Evolutionary conservation across 2,329 filamentous ascomycete species (phyloP), one percentile per base, ranked within the genome.

Genomic region (Pyrenochaeta sp.): DNA sequence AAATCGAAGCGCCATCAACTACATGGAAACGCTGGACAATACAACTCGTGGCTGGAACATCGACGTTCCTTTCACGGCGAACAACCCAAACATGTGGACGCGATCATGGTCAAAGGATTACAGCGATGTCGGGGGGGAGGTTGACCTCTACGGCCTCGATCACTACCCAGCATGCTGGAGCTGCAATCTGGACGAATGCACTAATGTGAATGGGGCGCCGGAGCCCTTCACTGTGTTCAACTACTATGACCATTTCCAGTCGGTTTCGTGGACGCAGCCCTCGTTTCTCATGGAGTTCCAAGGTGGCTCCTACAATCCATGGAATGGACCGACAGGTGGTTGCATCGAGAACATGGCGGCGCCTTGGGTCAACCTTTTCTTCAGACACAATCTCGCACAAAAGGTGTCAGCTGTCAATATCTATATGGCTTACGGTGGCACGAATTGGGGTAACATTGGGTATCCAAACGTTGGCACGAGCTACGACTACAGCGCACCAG

Each of bases 201-300:
- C n/a, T n/a, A n/a, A n/a, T n/a, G n/a, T n/a, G n/a, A n/a, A n/a
- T n/a, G n/a, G n/a, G n/a, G n/a, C n/a, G n/a, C n/a, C n/a, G n/a
- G n/a, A n/a, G n/a, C n/a, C n/a, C n/a, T n/a, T n/a, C n/a, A 65
- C 69, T 6, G 79, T 78, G 1, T 82, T 81, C 54, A 76, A 68
- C 19, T 84, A 83, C 53, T 78, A 79, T 46, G 74, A 82, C 49
- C 82, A 79, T 78, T 83, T 83, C 50, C 71, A 75, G n/a, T 77
- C 79, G 27, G 80, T 80, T 41, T 79, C 79, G 0, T 77, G 66
- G 34, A 80, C 78, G 1, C 80, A 83, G 53, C 81, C 80, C 1
- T 72, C 73, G 32, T 81, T 74, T 43, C 57, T 82, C 1, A 74
- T 80, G 4, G 81, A 81, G 54, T 81, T 82, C 20, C 74, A 81